Percentiles rank a stretch among this genome's conserved stretches.
Evolutionary conservation across 305 asterid genomes (phyloP).

Genomic region (Fraxinus ornus): DNA sequence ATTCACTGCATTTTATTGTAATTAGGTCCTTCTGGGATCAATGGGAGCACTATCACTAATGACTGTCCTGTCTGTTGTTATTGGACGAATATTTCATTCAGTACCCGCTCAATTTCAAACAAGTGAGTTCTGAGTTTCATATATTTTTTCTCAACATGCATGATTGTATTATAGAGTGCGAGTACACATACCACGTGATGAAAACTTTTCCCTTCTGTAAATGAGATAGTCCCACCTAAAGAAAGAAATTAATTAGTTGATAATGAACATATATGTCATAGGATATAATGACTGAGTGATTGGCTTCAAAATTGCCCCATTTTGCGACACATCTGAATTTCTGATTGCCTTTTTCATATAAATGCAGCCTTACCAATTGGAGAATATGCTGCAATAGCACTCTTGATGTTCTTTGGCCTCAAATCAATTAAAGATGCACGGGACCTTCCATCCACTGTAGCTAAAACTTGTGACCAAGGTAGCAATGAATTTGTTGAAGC

Average conservation of each 20-base stretch:
- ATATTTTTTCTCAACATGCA: neutral
- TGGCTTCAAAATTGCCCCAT: neutral
- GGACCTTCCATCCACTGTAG: constrained; percentile 66
- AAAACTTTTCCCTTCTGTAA: neutral
- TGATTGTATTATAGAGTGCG: neutral
- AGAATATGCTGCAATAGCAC: constrained; percentile 92
- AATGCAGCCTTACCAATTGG: constrained; percentile 81
- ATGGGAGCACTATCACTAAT: constrained; percentile 94
- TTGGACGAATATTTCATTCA: constrained; percentile 81
- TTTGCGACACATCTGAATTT: neutral
- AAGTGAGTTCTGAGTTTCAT: constrained; percentile 51
- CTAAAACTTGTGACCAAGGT: constrained; percentile 53
- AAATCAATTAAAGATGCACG: constrained; percentile 94
- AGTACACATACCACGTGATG: neutral
- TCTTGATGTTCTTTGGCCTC: constrained; percentile 88
- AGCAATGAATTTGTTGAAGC: constrained; percentile 86
- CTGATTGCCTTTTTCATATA: neutral
- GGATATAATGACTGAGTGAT: neutral
- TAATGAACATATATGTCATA: neutral
- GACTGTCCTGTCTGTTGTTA: constrained; percentile 79
- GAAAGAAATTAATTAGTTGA: neutral
- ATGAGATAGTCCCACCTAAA: neutral
- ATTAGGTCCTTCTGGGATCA: constrained; percentile 90
- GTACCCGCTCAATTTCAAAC: constrained; percentile 98
- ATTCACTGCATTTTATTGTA: constrained; percentile 20